phyloP scores from a whole-genome alignment of 441 rosid genomes.

The Lepidium campestre region DNA sequence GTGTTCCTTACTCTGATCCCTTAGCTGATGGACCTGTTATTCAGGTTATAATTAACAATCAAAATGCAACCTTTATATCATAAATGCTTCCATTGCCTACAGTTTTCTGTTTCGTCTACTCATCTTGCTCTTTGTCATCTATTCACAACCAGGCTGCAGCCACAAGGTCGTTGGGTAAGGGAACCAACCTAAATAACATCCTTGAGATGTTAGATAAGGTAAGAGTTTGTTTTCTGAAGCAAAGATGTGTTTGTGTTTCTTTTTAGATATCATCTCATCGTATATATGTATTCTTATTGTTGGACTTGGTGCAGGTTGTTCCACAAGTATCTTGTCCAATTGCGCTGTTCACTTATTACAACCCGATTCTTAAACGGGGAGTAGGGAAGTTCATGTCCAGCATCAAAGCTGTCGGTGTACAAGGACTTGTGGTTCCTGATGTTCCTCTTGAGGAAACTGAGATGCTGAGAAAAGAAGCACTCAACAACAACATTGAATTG shows the following conservation, averaged over 20 bases:
- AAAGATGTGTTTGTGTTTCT: not conserved
- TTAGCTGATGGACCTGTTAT: slow-evolving; percentile 98
- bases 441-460: slow-evolving; percentile 94
- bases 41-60: slow-evolving; percentile 42
- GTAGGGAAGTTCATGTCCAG: slow-evolving; percentile 70
- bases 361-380: slow-evolving; percentile 88
- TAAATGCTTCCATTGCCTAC: not conserved
- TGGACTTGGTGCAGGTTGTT: slow-evolving; percentile 51
- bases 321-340: slow-evolving; percentile 75
- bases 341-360: slow-evolving; percentile 79
- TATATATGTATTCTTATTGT: not conserved
- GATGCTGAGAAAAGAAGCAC: slow-evolving; percentile 63
- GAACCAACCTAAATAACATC: slow-evolving; percentile 67
- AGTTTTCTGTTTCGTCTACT: slow-evolving; percentile 9
- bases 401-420: slow-evolving; percentile 64
- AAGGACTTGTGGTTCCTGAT: slow-evolving; percentile 93
- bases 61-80: not conserved
- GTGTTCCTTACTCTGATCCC: slow-evolving; percentile 95
- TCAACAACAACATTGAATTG: slow-evolving; percentile 64
- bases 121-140: not conserved
- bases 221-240: not conserved
- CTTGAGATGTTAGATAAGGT: slow-evolving; percentile 87
- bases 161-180: slow-evolving; percentile 77
- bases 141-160: slow-evolving; percentile 66
- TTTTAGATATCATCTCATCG: not conserved